These are phyloP conservation scores for Fusarium nodosum DNA, from an alignment of 2,329 filamentous ascomycete genomes.

Conservation along the genomic window DNA sequence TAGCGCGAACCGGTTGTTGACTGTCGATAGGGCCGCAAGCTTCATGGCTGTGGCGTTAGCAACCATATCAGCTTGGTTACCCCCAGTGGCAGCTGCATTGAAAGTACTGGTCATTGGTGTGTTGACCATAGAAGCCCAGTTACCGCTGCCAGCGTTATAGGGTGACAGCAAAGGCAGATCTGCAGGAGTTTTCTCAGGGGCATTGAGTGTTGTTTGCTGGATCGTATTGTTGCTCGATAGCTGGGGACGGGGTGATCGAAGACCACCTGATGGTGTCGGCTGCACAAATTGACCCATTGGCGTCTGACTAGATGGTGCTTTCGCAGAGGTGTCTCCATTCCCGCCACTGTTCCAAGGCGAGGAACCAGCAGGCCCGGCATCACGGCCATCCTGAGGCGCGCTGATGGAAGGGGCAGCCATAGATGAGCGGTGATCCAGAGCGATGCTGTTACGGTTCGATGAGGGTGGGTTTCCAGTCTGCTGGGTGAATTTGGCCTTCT, in stretches of 20 bases:
- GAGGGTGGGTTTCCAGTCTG: conserved; percentile 90
- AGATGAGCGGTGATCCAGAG: conserved; percentile 81
- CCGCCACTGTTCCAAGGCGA: conserved; percentile 82
- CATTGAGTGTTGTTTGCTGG: conserved; percentile 85
- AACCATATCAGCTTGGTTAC: conserved; percentile 93
- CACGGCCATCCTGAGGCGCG: conserved; percentile 60
- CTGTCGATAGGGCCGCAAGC: conserved; percentile 93
- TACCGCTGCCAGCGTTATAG: conserved; percentile 82
- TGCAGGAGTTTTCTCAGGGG: conserved; percentile 72
- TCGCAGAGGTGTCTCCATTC: conserved; percentile 66
- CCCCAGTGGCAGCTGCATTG: conserved; percentile 65
- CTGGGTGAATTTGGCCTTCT: conserved; percentile 97
- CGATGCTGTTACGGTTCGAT: conserved; percentile 92
- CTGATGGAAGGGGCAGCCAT: conserved; percentile 82
- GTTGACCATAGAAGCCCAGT: conserved; percentile 99
- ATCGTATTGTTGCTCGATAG: conserved; percentile 77
- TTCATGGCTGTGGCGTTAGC: conserved; percentile 99
- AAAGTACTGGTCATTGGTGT: conserved; percentile 96
- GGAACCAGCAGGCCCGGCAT: conserved; percentile 51
- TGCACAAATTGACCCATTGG: conserved; percentile 97
- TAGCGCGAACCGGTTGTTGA: conserved; percentile 97
- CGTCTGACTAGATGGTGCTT: conserved; percentile 81
- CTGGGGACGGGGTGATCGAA: conserved; percentile 84
- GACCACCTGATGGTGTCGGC: conserved; percentile 76
- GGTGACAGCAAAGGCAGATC: conserved; percentile 91